Base-by-base conservation (phyloP, 1,284 basidiomycete genomes). In the Rhodotorula sp. region DNA sequence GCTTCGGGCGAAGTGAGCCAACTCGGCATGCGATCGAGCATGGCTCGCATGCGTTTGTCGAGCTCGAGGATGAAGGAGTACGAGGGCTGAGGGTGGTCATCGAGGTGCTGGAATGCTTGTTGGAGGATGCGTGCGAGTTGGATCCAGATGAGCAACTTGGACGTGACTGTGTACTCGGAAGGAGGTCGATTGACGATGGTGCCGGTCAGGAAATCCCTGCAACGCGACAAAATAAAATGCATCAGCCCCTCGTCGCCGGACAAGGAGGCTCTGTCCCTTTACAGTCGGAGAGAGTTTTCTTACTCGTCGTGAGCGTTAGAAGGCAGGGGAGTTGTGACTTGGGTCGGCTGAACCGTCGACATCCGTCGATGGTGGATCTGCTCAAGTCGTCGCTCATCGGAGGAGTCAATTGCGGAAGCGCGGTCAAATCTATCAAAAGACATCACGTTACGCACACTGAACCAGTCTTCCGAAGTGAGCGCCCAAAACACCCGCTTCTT, bases 311-410 rank as follows among this genome's bases (percentile, higher is more conserved):
- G 66, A 8, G 62, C 60, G 29, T 71, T 71, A 1, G 48, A 57
- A 12, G 70, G 70, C 20, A 71, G 54, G 3, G 67, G 70, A 1
- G 70, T 71, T 3, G 70, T 69, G 46, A 71, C 64, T 48, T 71
- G 70, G 2, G 45, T 53, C n/a, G 70, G 67, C 45, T 64, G 70
- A 1, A 69, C 59, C 2, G 58, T 48, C 30, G 69, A 59, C 42
- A 62, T 62, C 15, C 63, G 26, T 15, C 61, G 59, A 33, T 56
- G 55, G 0, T 55, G 54, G 24, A 67, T 67, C 59, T 61, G 51
- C 24, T 8, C 18, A 14, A 48, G 42, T 24, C 17, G 7, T 55
- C 17, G 15, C 4, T 24, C 7, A n/a, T 42, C 37, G 12, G 4
- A 22, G 22, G 18, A 20, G 48, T 44, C 48, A 30, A n/a, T 1